Conservation (phyloP, 2,329 filamentous ascomycete genomes). For the Nannizziopsis arthrosporioides region DNA sequence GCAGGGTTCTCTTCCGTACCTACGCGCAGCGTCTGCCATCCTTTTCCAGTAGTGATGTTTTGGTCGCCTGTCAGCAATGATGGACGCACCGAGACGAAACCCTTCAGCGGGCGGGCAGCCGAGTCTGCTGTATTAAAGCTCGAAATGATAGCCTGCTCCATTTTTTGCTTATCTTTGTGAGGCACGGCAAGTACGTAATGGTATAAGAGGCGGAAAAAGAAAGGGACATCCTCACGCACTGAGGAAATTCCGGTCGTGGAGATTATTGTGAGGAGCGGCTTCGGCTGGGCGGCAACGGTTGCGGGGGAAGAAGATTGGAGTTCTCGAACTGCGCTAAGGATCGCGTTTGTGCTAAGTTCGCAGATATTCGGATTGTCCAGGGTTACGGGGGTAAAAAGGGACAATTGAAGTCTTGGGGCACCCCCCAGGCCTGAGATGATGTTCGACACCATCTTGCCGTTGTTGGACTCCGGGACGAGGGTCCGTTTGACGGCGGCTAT, state of each 20-base stretch:
- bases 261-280: conserved; percentile 18
- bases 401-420: conserved; percentile 19
- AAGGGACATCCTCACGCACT: conserved; percentile 13
- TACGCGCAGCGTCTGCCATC: conserved; percentile 18
- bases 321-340: conserved; percentile 18
- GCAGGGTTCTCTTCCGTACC: conserved; percentile 21
- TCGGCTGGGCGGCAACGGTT: neutral
- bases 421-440: conserved; percentile 37
- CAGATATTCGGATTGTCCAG: conserved; percentile 22
- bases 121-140: conserved; percentile 17
- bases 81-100: conserved; percentile 19
- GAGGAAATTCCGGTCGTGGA: conserved; percentile 21
- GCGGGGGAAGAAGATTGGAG: conserved; percentile 10
- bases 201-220: conserved; percentile 16
- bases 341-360: conserved; percentile 17
- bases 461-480: conserved; percentile 22
- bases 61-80: conserved; percentile 21
- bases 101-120: conserved; percentile 15
- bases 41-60: conserved; percentile 14
- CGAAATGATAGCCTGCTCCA: conserved; percentile 16
- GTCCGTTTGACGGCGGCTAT: conserved; percentile 30
- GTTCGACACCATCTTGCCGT: conserved; percentile 28
- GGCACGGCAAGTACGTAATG: conserved; percentile 20
- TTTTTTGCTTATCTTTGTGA: conserved; percentile 18
- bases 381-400: conserved; percentile 17